Evolutionary conservation across 1,284 basidiomycete genomes (phyloP).

Genomic region (Schizopora paradoxa): DNA sequence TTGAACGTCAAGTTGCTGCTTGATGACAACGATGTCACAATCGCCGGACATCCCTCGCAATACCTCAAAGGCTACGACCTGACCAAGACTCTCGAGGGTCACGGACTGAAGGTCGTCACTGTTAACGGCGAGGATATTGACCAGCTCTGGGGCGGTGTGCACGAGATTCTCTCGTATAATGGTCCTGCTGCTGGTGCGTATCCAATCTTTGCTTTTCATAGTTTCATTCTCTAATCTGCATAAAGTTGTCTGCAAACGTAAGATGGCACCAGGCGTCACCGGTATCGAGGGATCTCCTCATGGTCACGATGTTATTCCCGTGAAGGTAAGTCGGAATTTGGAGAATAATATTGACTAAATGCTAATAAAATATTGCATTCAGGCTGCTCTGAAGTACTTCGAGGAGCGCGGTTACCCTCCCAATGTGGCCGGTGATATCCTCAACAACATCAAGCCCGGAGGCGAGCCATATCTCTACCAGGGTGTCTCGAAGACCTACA

Average conservation of each 20-base stretch:
- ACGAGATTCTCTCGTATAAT: constrained; percentile 46
- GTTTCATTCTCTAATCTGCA: neutral
- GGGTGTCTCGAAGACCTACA: constrained; percentile 67
- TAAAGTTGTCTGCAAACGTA: constrained; percentile 64
- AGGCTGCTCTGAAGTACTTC: constrained; percentile 69
- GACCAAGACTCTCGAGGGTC: constrained; percentile 67
- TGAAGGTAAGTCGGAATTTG: too few relatives aligned
- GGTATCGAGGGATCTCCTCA: constrained; percentile 74
- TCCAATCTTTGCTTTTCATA: neutral
- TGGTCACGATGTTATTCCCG: constrained; percentile 79
- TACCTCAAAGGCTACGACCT: constrained; percentile 77
- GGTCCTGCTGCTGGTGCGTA: constrained; percentile 72
- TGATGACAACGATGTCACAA: constrained; percentile 86
- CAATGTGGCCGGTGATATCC: constrained; percentile 44
- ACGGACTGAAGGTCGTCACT: constrained; percentile 69
- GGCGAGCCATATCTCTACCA: constrained; percentile 53
- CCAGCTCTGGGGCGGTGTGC: constrained; percentile 63
- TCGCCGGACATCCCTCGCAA: constrained; percentile 78
- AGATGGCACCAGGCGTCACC: constrained; percentile 76
- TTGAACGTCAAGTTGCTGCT: constrained; percentile 81
- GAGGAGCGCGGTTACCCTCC: constrained; percentile 56
- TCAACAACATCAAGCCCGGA: constrained; percentile 60
- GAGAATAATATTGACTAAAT: too few relatives aligned
- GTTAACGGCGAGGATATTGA: constrained; percentile 77
- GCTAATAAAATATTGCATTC: too few relatives aligned